Conservation (phyloP, 345 rosid genomes). For the Salix dunnii region DNA sequence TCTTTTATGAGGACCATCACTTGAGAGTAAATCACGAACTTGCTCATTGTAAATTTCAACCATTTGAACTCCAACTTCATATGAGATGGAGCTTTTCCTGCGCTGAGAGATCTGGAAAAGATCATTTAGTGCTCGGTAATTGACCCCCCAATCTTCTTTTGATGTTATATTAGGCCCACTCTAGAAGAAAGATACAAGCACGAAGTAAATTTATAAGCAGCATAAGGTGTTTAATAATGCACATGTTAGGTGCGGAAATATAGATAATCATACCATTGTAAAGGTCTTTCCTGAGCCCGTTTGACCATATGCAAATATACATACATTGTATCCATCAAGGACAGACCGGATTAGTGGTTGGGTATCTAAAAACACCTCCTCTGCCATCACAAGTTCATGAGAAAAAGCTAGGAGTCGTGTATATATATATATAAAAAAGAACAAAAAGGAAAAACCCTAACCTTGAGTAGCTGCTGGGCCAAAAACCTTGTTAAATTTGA, state of each 20-base stretch:
- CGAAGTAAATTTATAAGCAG: neutral
- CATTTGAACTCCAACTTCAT: constrained; percentile 97
- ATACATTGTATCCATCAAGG: constrained; percentile 93
- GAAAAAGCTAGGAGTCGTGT: neutral
- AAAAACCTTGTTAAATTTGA: constrained; percentile 90
- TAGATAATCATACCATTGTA: constrained; percentile 63
- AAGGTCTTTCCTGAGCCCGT: constrained; percentile 99
- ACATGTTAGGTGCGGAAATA: neutral
- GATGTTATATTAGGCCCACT: constrained; percentile 81
- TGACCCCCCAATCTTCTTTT: constrained; percentile 94
- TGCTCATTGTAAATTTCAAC: constrained; percentile 97
- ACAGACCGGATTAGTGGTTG: constrained; percentile 89
- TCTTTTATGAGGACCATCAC: constrained; percentile 64
- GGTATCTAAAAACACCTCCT: constrained; percentile 89
- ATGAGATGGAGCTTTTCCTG: constrained; percentile 57
- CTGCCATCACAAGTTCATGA: constrained; percentile 30
- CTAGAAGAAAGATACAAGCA: constrained; percentile 29
- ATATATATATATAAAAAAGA: neutral
- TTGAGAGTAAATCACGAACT: constrained; percentile 89
- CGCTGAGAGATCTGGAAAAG: constrained; percentile 78
- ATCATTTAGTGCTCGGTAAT: constrained; percentile 86
- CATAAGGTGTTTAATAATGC: neutral
- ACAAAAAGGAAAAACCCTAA: constrained; percentile 18
- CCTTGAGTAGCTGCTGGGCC: constrained; percentile 85
- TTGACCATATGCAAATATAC: constrained; percentile 99